Evolutionary conservation across 805 yeast genomes (phyloP).

Genomic region (Candida nemodendra): DNA sequence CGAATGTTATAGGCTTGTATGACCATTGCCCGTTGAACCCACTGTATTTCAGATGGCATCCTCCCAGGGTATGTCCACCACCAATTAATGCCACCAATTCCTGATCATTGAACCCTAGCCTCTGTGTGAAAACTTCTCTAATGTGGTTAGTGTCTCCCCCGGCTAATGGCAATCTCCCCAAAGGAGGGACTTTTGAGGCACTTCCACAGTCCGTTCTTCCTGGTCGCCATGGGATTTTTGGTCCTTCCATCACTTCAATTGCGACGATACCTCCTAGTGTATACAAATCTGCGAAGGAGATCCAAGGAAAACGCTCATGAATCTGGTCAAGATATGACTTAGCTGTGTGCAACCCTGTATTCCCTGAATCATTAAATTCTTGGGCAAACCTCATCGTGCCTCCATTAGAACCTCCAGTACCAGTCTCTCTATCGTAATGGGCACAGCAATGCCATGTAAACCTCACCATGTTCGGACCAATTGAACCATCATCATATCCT

Average conservation of each 20-base stretch:
- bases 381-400: conserved; percentile 62
- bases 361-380: conserved; percentile 57
- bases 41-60: conserved; percentile 60
- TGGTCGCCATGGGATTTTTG: conserved; percentile 76
- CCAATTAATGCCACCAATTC: conserved; percentile 75
- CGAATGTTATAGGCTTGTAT: conserved; percentile 37
- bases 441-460: conserved; percentile 88
- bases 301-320: conserved; percentile 60
- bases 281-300: conserved; percentile 76
- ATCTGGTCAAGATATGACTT: conserved; percentile 56
- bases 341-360: conserved; percentile 62
- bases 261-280: conserved; percentile 79
- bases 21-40: conserved; percentile 55
- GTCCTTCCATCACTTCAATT: conserved; percentile 76
- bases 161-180: conserved; percentile 76
- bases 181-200: conserved; percentile 52
- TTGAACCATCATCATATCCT: conserved; percentile 62
- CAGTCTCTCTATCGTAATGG: conserved; percentile 59
- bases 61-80: conserved; percentile 75
- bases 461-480: conserved; percentile 77
- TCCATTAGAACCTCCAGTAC: conserved; percentile 66
- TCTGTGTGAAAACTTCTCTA: conserved; percentile 51
- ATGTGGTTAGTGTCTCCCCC: conserved; percentile 63
- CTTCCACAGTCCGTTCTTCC: conserved; percentile 67
- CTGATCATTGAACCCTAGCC: conserved; percentile 67